Percentiles rank a stretch among this genome's conserved stretches.
phyloP scores from a whole-genome alignment of 2,329 filamentous ascomycete genomes.

The Scopulariopsis brevicaulis region DNA sequence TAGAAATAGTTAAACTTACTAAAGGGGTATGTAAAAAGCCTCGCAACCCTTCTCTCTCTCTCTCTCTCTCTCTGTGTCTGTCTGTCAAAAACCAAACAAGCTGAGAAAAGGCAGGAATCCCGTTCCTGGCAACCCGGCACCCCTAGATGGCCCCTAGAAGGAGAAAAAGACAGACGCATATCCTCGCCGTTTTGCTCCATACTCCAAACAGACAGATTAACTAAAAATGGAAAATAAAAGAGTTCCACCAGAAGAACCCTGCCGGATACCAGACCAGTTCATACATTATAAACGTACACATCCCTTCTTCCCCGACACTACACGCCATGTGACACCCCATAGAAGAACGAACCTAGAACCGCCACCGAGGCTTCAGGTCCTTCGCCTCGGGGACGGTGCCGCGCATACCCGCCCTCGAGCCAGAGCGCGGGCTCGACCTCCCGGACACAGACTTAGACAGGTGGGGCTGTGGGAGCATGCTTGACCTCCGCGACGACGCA shows the following conservation, averaged over 20 bases:
- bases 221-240: neutral
- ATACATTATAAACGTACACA: neutral
- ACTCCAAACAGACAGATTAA: neutral
- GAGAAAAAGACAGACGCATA: neutral
- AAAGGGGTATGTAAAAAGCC: neutral
- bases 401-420: conserved; percentile 31
- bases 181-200: neutral
- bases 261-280: neutral
- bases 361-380: conserved; percentile 39
- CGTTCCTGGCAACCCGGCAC: neutral
- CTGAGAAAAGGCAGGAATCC: neutral
- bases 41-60: neutral
- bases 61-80: neutral
- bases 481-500: conserved; percentile 36
- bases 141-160: neutral
- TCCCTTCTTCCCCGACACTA: neutral
- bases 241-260: neutral
- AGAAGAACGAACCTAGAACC: conserved; percentile 15
- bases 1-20: no score
- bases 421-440: conserved; percentile 34
- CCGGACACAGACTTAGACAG: conserved; percentile 23
- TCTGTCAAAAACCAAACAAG: neutral
- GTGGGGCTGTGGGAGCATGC: conserved; percentile 38
- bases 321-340: neutral
- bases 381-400: conserved; percentile 22